Percentiles rank a stretch among this genome's conserved stretches.
Conservation (phyloP, 2,329 filamentous ascomycete species). For the Pseudogymnoascus sp. region DNA sequence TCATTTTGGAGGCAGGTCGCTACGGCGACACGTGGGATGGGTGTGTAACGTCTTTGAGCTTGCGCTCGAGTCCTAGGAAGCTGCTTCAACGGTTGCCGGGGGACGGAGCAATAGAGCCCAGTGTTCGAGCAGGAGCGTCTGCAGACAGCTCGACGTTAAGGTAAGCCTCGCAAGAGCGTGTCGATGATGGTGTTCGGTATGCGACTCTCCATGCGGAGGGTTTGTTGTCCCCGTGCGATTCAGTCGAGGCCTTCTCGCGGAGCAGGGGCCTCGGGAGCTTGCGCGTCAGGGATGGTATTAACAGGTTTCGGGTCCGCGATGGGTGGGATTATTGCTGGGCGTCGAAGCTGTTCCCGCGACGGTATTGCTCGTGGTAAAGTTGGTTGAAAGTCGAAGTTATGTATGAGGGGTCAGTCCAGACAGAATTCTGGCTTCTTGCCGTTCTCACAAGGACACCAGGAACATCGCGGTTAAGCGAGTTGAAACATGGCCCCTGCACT, state of each 20-base stretch:
- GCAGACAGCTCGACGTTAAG: background rate
- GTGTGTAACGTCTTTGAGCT: slow-evolving; percentile 16
- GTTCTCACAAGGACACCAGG: slow-evolving; percentile 6
- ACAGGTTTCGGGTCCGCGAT: background rate
- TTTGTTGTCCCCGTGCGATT: slow-evolving; percentile 3
- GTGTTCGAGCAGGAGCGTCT: slow-evolving; percentile 5
- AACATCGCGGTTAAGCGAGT: slow-evolving; percentile 6
- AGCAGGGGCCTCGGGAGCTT: background rate
- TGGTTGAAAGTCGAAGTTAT: background rate
- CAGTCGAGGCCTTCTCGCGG: background rate
- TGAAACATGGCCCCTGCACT: slow-evolving; percentile 8
- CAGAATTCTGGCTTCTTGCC: slow-evolving; percentile 6
- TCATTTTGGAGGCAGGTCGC: slow-evolving; percentile 20
- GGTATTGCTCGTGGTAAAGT: background rate
- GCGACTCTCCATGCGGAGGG: slow-evolving; percentile 6
- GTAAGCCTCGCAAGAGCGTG: background rate
- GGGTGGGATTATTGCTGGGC: background rate
- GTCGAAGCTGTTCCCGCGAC: background rate
- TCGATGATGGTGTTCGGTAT: background rate
- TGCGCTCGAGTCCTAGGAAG: slow-evolving; percentile 18
- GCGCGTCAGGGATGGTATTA: slow-evolving; percentile 1
- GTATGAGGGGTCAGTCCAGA: slow-evolving; percentile 7
- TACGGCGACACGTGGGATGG: background rate
- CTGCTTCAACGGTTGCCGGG: slow-evolving; percentile 12
- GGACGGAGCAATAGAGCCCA: slow-evolving; percentile 7